These are phyloP conservation scores for Xeromyces bisporus DNA, from an alignment of 495 filamentous ascomycete genomes.

Conservation along the genomic window DNA sequence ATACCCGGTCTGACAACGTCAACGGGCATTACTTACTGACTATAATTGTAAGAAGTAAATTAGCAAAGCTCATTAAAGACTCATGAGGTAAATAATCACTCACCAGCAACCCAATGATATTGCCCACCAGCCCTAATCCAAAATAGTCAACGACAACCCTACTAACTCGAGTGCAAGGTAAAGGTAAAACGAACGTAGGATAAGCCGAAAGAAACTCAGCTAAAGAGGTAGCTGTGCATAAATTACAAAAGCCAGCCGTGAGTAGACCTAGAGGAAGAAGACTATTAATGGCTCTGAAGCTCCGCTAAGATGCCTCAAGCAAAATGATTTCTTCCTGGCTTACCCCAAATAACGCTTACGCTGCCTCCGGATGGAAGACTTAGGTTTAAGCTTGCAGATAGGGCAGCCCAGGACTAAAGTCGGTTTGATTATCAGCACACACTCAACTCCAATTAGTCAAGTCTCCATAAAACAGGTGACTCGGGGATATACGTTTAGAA, in stretches of 20 bases:
- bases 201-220: slow-evolving; percentile 61
- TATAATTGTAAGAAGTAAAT: slow-evolving; percentile 4
- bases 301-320: too few species aligned
- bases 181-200: slow-evolving; percentile 34
- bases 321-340: too few species aligned
- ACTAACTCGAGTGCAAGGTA: slow-evolving; percentile 1
- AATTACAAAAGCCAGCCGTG: slow-evolving; percentile 52
- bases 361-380: slow-evolving; percentile 32
- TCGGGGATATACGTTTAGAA: slow-evolving; percentile 27
- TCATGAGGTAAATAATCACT: too few species aligned
- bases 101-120: slow-evolving; percentile 61
- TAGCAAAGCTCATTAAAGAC: background rate
- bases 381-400: slow-evolving; percentile 32
- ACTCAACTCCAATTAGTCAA: background rate
- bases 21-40: slow-evolving; percentile 13
- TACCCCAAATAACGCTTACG: slow-evolving; percentile 34
- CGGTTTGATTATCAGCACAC: slow-evolving; percentile 4
- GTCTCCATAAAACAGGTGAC: background rate
- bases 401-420: slow-evolving; percentile 32
- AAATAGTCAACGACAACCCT: slow-evolving; percentile 4
- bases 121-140: slow-evolving; percentile 37
- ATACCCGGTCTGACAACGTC: background rate
- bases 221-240: slow-evolving; percentile 53
- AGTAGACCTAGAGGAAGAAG: slow-evolving; percentile 35
- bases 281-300: too few species aligned